Evolutionary conservation across 2,329 filamentous ascomycete genomes (phyloP).

Genomic region (Bipolaris victoriae): DNA sequence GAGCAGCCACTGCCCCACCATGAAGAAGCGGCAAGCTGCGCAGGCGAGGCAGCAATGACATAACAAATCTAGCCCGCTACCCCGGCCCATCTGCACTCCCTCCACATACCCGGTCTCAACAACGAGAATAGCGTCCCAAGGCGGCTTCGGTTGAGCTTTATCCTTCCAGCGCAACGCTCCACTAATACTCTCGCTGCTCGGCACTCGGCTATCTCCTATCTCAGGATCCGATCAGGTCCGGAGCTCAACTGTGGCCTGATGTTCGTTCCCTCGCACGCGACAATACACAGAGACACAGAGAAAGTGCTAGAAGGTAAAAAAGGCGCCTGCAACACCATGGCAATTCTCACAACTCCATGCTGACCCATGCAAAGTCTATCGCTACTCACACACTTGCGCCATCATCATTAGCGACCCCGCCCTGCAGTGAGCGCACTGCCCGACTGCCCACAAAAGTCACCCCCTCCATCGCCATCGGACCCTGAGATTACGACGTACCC

Average conservation of each 20-base stretch:
- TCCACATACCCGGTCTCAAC: slow-evolving; percentile 44
- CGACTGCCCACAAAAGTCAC: slow-evolving; percentile 10
- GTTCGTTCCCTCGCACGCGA: slow-evolving; percentile 20
- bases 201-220: slow-evolving; percentile 31
- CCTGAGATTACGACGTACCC: slow-evolving; percentile 11
- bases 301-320: slow-evolving; percentile 10
- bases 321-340: slow-evolving; percentile 13
- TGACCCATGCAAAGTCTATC: neutral
- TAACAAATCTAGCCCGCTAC: slow-evolving; percentile 16
- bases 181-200: slow-evolving; percentile 11
- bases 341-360: neutral
- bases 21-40: slow-evolving; percentile 15
- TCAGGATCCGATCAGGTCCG: neutral
- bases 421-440: slow-evolving; percentile 15
- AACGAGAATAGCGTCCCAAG: slow-evolving; percentile 41
- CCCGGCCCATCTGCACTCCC: slow-evolving; percentile 23
- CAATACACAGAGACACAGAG: neutral
- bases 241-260: slow-evolving; percentile 23
- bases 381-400: neutral
- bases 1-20: slow-evolving; percentile 15
- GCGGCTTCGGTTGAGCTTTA: slow-evolving; percentile 20
- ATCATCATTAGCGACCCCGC: slow-evolving; percentile 12
- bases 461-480: slow-evolving; percentile 21
- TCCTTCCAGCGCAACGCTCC: slow-evolving; percentile 15
- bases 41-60: slow-evolving; percentile 32